Base-by-base conservation (phyloP, 768 basidiomycete genomes). In the Leccinum ochraceum region DNA sequence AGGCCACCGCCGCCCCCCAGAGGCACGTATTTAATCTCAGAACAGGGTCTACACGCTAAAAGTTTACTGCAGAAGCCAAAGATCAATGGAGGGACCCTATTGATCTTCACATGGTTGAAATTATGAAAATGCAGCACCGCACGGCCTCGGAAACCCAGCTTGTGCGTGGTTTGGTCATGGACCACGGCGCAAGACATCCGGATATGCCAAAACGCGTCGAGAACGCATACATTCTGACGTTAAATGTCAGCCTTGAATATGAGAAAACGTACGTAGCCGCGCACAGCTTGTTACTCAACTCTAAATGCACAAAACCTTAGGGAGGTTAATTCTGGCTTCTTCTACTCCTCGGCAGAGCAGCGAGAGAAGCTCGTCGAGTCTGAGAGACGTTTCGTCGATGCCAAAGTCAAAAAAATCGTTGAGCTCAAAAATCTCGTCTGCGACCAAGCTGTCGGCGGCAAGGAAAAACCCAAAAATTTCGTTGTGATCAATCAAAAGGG, bases 71-170 rank as follows among this genome's bases (percentile, higher is more conserved):
- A 89, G 86, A 84, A 63, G 75, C 83, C 20, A 77, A 79, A 63
- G 87, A 89, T 70, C 85, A 87, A 66, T 90, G 85, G 81, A 83
- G 83, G 56, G 88, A 95, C 67, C 94, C 95, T 54, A 95, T 98
- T 71, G 97, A 99, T 79, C 81, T 99, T 59, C 96, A 98, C 78
- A 99, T 99, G 97, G 80, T 99, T 55, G 97, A 99, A 78, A 88
- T 98, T 63, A 98, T 98, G 97, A 98, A 98, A 80, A 99, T 99
- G 97, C 96, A 97, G 75, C 97, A 99, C 78, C 90, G 95, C 69
- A 95, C 90, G 48, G 94, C 97, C 63, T 94, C 94, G 24, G 97
- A 99, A 76, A 99, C 97, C 32, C 92, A 97, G 73, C 86, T 99
- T 42, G 81, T 99, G 69, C 90, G 92, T 67, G 97, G 97, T 37